Evolutionary conservation across 1,284 basidiomycete species (phyloP), one percentile per base, ranked within the genome.

Genomic region (Apiotrichum sp.): DNA sequence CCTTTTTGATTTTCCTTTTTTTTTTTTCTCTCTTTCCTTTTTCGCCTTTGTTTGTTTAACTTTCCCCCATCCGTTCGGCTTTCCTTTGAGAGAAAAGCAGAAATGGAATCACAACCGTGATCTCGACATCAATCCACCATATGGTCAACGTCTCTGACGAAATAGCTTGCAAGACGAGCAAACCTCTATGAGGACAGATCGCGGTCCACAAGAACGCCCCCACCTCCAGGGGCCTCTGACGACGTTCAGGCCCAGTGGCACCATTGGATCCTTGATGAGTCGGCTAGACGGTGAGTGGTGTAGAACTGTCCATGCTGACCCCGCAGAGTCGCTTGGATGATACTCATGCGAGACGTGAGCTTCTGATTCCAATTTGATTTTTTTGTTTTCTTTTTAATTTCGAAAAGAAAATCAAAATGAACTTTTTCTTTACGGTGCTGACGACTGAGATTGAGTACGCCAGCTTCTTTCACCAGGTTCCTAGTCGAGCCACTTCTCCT

Each of bases 381-480:
- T n/a, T n/a, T n/a, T n/a, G n/a, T n/a, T n/a, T n/a, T n/a, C n/a
- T n/a, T n/a, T n/a, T n/a, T n/a, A n/a, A n/a, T n/a, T n/a, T n/a
- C n/a, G n/a, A n/a, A n/a, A n/a, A n/a, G n/a, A n/a, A n/a, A n/a
- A n/a, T n/a, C n/a, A n/a, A n/a, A n/a, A n/a, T n/a, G n/a, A n/a
- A n/a, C n/a, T n/a, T n/a, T n/a, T 13, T n/a, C 11, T 9, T 8
- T 29, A 31, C 13, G 38, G 7, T 29, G 31, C 45, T 47, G 35
- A 34, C 33, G 5, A 9, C 36, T 6, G 16, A 47, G 47, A 57
- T 53, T n/a, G 56, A 53, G 33, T 57, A 57, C 42, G 51, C 51
- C 11, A 50, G 34, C 7, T 53, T 57, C 42, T 57, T 52, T 42
- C 36, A 49, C 6, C 51, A 57, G 39, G 51, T 57, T 2, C 51